phyloP scores from a whole-genome alignment of 1,139 yeast species.

The Nematodospora anomalae region DNA sequence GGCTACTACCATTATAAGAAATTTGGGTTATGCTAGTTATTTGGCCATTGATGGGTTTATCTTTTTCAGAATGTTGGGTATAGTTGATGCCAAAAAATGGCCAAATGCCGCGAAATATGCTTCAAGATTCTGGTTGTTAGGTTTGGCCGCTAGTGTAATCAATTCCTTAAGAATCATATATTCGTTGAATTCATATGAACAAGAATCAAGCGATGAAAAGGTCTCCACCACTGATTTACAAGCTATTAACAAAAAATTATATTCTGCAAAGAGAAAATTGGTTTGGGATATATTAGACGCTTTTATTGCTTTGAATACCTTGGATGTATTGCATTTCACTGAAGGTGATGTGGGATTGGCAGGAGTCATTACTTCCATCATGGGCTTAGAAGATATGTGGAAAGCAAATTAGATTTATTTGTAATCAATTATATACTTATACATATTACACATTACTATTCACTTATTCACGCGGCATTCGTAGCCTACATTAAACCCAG shows the following conservation, averaged over 20 bases:
- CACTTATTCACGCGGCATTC: not conserved
- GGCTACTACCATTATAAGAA: conserved; percentile 60
- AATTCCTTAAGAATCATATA: conserved; percentile 49
- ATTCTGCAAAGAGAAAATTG: conserved; percentile 59
- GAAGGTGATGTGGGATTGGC: conserved; percentile 86
- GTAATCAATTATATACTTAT: not conserved
- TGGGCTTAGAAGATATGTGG: conserved; percentile 82
- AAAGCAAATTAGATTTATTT: conserved; percentile 17
- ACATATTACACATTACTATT: not conserved
- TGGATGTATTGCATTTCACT: conserved; percentile 59
- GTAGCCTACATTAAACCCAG: conserved; percentile 30
- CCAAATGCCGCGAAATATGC: conserved; percentile 42
- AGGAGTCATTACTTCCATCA: conserved; percentile 76
- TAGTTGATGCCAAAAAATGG: conserved; percentile 36
- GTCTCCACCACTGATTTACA: conserved; percentile 26
- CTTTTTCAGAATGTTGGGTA: conserved; percentile 60
- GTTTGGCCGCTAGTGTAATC: conserved; percentile 61
- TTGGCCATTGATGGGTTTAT: conserved; percentile 71
- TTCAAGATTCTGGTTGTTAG: conserved; percentile 77
- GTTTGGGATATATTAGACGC: conserved; percentile 79
- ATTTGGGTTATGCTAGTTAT: conserved; percentile 74
- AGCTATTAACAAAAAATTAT: conserved; percentile 33
- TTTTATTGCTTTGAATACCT: conserved; percentile 71
- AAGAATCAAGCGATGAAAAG: conserved; percentile 20
- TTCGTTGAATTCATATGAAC: conserved; percentile 20